These are phyloP conservation scores for Neolentinus lepideus DNA, from an alignment of 1,284 basidiomycete species.

Conservation along the genomic window DNA sequence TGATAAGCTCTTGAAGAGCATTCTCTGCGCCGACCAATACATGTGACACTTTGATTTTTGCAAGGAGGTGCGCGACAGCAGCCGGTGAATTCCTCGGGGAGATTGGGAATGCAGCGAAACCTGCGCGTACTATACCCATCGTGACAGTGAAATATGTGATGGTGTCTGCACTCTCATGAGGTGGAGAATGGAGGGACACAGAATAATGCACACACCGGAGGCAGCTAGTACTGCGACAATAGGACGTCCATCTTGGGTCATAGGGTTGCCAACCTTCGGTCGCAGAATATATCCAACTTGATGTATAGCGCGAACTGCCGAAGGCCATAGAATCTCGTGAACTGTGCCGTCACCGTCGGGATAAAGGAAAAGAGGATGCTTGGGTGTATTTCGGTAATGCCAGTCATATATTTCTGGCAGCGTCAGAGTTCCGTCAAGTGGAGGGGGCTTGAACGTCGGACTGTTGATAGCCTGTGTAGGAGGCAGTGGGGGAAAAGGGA, in stretches of 20 bases:
- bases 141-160: constrained; percentile 21
- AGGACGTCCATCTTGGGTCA: constrained; percentile 7
- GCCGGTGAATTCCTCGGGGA: constrained; percentile 24
- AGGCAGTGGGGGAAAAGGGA: background rate
- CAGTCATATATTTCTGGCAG: constrained; percentile 23
- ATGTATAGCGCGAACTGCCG: constrained; percentile 16
- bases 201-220: background rate
- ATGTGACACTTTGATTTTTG: constrained; percentile 5
- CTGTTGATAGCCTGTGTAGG: background rate
- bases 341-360: constrained; percentile 5
- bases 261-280: constrained; percentile 5
- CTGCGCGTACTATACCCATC: constrained; percentile 23
- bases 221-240: constrained; percentile 20
- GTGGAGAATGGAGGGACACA: background rate
- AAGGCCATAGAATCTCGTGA: constrained; percentile 12
- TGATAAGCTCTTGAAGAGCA: constrained; percentile 9
- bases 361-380: constrained; percentile 20
- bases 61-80: constrained; percentile 22
- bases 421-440: constrained; percentile 10
- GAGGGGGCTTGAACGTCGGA: constrained; percentile 1
- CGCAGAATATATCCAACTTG: constrained; percentile 12
- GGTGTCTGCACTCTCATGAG: constrained; percentile 18
- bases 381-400: constrained; percentile 16
- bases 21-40: constrained; percentile 11
- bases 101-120: constrained; percentile 21